Base-by-base conservation (phyloP, 2,329 filamentous ascomycete species). In the Colletotrichum eleusines region DNA sequence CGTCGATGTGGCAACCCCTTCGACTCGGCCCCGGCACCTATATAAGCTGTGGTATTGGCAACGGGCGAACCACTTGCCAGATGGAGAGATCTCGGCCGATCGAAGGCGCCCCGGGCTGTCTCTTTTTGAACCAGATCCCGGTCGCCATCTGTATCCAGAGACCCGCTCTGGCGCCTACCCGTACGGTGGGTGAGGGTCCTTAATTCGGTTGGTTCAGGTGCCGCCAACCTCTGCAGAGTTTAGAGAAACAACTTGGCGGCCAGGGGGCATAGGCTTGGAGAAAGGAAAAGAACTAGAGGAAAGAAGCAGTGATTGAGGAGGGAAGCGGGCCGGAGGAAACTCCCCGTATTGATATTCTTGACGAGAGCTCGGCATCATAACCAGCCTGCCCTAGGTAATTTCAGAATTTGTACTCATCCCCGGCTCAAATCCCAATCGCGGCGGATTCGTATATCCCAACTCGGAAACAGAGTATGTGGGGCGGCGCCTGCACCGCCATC, bases 21-120 rank as follows among this genome's bases (percentile, higher is more conserved):
- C 58, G 33, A 63, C 23, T 7, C 12, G 44, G 38, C 53, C 64
- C 28, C 46, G 33, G 40, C 28, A 33, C 38, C 33, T 58, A 55
- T 58, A 55, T 58, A 5, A 51, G 65, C 53, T 35, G 53, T 60
- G 59, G 20, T 62, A 59, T 59, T 38, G 31, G 46, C 61, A 58
- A 55, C 16, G 23, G 26, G 42, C 58, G 58, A 69, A 50, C 31
- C 38, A 48, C 8, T 48, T 71, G 14, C 69, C 51, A 42, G 46
- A 71, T 69, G 46, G 46, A 71, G 69, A 8, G 64, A 20, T 48
- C 46, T 44, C n/a, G 35, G 38, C 69, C 59, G 69, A 59, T 69
- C 40, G 31, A 35, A 35, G 38, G 46, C 31, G 40, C 46, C 53
- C n/a, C 44, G 42, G 28, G 26, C 28, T 42, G 63, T 38, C 58